Base-by-base conservation (phyloP, 257 asterid genomes). In the Thymus quinquecostatus region DNA sequence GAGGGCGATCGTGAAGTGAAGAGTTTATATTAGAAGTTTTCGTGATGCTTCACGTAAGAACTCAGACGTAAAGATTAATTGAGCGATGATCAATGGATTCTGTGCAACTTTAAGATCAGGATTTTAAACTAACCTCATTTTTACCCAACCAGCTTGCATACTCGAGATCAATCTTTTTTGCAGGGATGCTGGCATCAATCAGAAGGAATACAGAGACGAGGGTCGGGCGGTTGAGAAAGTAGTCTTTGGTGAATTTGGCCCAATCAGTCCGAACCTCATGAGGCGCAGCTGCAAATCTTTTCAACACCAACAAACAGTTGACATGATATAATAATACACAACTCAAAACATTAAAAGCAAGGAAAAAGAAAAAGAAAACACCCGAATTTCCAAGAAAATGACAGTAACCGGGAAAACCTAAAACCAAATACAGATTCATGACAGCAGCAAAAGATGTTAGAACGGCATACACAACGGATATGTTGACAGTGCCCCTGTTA, bases 161-260 rank as follows among this genome's bases (percentile, higher is more conserved):
- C 50, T 89, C 91, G 6, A 95, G 97, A 80, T 95, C 99, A 66
- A 95, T 89, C 76, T 69, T 76, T 80, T 92, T 95, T 0, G 89
- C 87, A 34, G 99, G 98, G 69, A 95, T 95, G 82, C 97, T 92
- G 65, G 97, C 99, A 79, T 95, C 99, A 43, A 92, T 87, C 70
- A 95, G 88, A 78, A 92, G 99, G 87, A 95, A 95, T 4, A 95
- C 99, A 0, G 98, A 92, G 80, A 95, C 97, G n/a, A 95, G 96
- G 63, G 82, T 86, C n/a, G 96, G 86, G 58, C 96, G 86, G 80
- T 87, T 88, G 71, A 95, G 79, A 83, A 95, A 95, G 82, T 95
- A 95, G 76, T 95, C 96, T 83, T 90, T 89, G 13, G 98, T 95
- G 87, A 95, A 95, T 74, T 86, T 89, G 68, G 66, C 81, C 99